Base-by-base conservation (phyloP, 345 rosid genomes). In the Barbarea vulgaris region DNA sequence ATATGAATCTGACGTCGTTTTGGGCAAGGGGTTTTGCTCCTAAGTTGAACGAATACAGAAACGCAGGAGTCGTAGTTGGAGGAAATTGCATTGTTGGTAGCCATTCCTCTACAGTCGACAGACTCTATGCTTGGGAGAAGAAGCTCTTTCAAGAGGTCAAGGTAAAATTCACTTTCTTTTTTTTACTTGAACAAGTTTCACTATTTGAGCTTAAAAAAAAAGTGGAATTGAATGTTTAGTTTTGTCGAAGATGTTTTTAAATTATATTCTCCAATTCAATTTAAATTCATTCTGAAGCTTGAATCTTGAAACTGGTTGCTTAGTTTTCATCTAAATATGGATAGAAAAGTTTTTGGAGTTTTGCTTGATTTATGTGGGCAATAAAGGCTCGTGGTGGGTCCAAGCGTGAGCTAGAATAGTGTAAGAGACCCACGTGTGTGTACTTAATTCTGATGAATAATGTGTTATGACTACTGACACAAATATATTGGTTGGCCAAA, bases 71-170 rank as follows among this genome's bases (percentile, higher is more conserved):
- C 21, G n/a, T 53, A 3, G 37, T 54, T 2, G 63, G 33, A 19
- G 79, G 75, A 14, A 67, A 69, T 14, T 51, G 79, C 60, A 74
- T 70, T 53, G 79, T 69, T 46, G 79, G 79, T 57, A 80, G 97
- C 80, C 98, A 94, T 65, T 89, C 88, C 34, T 94, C 93, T 11
- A 91, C 97, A 6, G 85, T 91, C 12, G 98, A 91, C 72, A 88
- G 93, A 62, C 76, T 94, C 7, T 91, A 85, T 77, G 96, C 97
- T 53, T 94, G 98, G 98, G 98, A 91, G 87, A 91, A 91, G 87
- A 94, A 91, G 70, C 87, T 94, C 15, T 91, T 75, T 83, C 85
- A 83, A 72, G 98, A 94, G 62, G 98, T 91, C 71, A 91, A 94
- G 98, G 99, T 94, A 77, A 77, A 77, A 77, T 24, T 59, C 68